Evolutionary conservation across 2,329 filamentous ascomycete species (phyloP), one percentile per base, ranked within the genome.

Genomic region (Fusarium staphyleae): DNA sequence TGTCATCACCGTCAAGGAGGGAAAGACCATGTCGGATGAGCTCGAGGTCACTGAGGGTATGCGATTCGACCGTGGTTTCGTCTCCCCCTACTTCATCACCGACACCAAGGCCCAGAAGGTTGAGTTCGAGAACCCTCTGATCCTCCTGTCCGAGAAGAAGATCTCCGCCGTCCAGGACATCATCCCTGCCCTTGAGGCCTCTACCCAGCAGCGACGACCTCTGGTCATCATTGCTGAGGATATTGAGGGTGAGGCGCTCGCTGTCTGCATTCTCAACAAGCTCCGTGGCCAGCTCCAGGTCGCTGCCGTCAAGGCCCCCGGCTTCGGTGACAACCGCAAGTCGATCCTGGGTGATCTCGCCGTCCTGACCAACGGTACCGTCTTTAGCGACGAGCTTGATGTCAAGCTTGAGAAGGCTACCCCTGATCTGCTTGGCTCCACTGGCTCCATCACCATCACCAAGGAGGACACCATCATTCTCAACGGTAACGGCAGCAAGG

Each of bases 241-340:
- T 75, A 97, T 99, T 73, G 95, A 99, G 68, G 95, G 95, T 65
- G 95, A 99, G 83, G 95, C 95, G 73, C 87, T 99, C 59, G 95
- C 95, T 63, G 93, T 99, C 75, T 98, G 95, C 84, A 98, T 99
- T 70, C 87, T 99, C 72, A 99, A 99, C 90, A 99, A 99, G 88
- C 93, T 99, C 77, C 95, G 95, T 79, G 95, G 95, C 60, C 95
- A 99, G 83, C 90, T 99, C 70, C 93, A 99, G 81, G 95, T 99
- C 62, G 93, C 91, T 62, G 95, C 93, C 60, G 92, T 99, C 80
- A 99, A 99, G 89, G 95, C 95, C 49, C 95, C 95, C 63, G 95
- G 95, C 77, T 99, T 99, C 76, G 95, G 95, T 78, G 95, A 99
- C 84, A 99, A 99, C 90, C 90, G 95, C 82, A 99, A 99, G 88